Percentiles rank a stretch among this genome's conserved stretches.
These are phyloP conservation scores for Tuber calosporum DNA, from an alignment of 495 filamentous ascomycete genomes.

Conservation along the genomic window DNA sequence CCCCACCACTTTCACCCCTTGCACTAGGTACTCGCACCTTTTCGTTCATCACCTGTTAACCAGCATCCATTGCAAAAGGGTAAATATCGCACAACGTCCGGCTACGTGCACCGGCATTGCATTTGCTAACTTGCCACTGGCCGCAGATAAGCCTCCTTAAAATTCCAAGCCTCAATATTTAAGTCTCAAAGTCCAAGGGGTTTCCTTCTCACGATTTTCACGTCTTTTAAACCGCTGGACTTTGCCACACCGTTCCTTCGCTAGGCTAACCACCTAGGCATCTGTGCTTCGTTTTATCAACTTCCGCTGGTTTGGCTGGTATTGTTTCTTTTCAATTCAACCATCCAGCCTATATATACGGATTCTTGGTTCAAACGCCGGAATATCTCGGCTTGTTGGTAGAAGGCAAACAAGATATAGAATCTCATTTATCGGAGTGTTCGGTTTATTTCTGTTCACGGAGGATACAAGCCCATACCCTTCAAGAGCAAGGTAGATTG, in stretches of 20 bases:
- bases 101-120: background rate
- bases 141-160: background rate
- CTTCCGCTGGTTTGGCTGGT: conserved; percentile 1
- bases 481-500: conserved; percentile 33
- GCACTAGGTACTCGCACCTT: background rate
- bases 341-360: background rate
- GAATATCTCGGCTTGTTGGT: background rate
- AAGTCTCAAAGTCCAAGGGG: background rate
- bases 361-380: background rate
- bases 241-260: background rate
- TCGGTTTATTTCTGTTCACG: background rate
- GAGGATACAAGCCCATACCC: background rate
- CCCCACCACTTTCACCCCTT: background rate
- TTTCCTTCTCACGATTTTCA: background rate
- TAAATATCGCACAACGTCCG: background rate
- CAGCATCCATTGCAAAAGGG: background rate
- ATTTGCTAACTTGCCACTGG: background rate
- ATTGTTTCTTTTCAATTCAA: conserved; percentile 2
- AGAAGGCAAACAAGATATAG: background rate
- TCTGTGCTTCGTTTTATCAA: background rate
- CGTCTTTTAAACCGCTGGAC: background rate
- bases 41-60: background rate
- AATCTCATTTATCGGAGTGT: background rate
- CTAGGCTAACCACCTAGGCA: background rate
- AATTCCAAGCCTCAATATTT: background rate